Conservation (phyloP, 441 rosid genomes). For the Pelargonium myrrhifolium region DNA sequence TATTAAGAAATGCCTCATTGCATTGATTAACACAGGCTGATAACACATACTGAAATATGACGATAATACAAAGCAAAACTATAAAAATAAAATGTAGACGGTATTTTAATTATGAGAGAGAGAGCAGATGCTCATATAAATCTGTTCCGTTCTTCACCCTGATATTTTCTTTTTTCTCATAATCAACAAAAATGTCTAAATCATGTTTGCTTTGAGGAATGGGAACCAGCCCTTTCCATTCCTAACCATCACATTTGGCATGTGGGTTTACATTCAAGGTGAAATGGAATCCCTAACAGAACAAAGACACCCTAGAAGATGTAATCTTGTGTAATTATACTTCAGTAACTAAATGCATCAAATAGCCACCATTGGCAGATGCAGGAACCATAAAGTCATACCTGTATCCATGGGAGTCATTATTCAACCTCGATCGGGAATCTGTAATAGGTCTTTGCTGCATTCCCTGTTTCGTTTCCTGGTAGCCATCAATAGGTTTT, state of each 20-base stretch:
- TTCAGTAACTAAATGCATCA: not conserved
- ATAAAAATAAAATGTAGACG: not conserved
- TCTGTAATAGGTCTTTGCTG: slow-evolving; percentile 57
- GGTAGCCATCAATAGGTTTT: slow-evolving; percentile 58
- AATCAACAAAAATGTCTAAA: not conserved
- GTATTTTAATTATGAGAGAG: not conserved
- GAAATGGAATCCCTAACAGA: no score
- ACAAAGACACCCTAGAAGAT: not conserved
- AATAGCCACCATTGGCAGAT: slow-evolving; percentile 12
- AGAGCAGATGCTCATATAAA: not conserved
- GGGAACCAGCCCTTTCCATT: not conserved
- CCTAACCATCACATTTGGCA: not conserved
- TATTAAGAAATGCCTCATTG: no score
- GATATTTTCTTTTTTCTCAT: not conserved
- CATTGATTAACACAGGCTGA: no score
- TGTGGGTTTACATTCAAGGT: no score
- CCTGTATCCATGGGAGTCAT: slow-evolving; percentile 80
- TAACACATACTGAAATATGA: not conserved
- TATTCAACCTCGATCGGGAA: slow-evolving; percentile 61
- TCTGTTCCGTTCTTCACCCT: not conserved
- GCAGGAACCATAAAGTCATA: slow-evolving; percentile 22
- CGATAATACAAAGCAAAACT: not conserved
- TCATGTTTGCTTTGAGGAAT: not conserved
- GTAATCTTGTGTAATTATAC: no score
- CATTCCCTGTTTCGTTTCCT: slow-evolving; percentile 74